Conservation (phyloP, 257 asterid species). For the Solanum chilense region DNA sequence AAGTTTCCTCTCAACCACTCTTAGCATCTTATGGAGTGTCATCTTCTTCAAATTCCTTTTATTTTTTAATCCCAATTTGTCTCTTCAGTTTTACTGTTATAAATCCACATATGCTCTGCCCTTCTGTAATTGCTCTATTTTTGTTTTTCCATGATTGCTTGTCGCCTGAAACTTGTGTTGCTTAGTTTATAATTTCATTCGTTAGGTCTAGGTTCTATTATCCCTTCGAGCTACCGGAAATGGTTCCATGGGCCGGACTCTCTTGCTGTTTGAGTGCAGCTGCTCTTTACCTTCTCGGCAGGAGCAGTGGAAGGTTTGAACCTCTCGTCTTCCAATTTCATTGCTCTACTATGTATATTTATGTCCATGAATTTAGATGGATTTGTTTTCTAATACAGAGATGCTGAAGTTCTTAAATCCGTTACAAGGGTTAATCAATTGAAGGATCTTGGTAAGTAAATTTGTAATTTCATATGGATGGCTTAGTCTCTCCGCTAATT, state of each 20-base stretch:
- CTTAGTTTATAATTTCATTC: not conserved
- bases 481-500: not conserved
- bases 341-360: not conserved
- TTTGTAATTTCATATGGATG: not conserved
- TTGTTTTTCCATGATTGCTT: not conserved
- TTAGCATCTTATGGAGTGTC: not conserved
- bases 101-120: not conserved
- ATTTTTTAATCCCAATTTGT: not conserved
- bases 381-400: conserved; percentile 31
- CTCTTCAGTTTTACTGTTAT: not conserved
- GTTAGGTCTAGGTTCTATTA: not conserved
- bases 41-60: not conserved
- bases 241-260: conserved; percentile 86
- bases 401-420: conserved; percentile 70
- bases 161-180: not conserved
- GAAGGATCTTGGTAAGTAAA: conserved; percentile 72
- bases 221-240: conserved; percentile 3
- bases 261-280: conserved; percentile 93
- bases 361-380: not conserved
- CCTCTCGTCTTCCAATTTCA: not conserved
- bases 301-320: conserved; percentile 85
- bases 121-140: not conserved
- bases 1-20: not conserved
- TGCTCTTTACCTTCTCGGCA: conserved; percentile 91
- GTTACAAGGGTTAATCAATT: conserved; percentile 85